A percentile compares a stretch with the other conserved stretches of the same genome.
Conservation (phyloP, 441 rosid species). For the Mallotus japonicus region DNA sequence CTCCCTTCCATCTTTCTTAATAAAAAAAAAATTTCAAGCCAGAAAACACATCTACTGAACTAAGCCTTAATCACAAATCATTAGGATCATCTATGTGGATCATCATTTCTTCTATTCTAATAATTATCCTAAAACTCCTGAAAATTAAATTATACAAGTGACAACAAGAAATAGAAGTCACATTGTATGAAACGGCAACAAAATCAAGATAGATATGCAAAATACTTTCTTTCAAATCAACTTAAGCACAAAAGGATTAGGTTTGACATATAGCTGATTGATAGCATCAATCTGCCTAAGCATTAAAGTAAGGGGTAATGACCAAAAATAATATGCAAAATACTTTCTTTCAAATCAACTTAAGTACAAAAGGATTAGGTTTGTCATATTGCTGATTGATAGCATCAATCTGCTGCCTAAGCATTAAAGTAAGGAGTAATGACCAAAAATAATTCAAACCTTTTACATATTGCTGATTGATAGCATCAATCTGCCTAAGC, state of each 20-base stretch:
- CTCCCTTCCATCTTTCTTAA: neutral
- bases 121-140: too few relatives aligned
- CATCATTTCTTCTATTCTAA: neutral
- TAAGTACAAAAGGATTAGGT: neutral
- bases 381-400: too few relatives aligned
- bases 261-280: neutral
- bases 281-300: neutral
- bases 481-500: neutral
- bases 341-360: conserved; percentile 1
- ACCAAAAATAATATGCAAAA: neutral
- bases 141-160: conserved; percentile 2
- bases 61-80: neutral
- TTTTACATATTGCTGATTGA: neutral
- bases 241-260: neutral
- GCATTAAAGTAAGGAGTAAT: neutral
- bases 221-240: neutral
- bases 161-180: conserved; percentile 3
- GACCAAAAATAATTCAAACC: too few relatives aligned
- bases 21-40: neutral
- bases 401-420: too few relatives aligned
- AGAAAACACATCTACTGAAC: neutral
- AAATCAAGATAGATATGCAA: neutral
- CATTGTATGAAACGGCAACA: neutral
- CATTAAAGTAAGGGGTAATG: neutral
- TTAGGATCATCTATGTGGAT: neutral